A percentile compares a stretch with the other conserved stretches of the same genome.
These are phyloP conservation scores for Rhizophora mangle DNA, from an alignment of 345 rosid species.

Conservation along the genomic window DNA sequence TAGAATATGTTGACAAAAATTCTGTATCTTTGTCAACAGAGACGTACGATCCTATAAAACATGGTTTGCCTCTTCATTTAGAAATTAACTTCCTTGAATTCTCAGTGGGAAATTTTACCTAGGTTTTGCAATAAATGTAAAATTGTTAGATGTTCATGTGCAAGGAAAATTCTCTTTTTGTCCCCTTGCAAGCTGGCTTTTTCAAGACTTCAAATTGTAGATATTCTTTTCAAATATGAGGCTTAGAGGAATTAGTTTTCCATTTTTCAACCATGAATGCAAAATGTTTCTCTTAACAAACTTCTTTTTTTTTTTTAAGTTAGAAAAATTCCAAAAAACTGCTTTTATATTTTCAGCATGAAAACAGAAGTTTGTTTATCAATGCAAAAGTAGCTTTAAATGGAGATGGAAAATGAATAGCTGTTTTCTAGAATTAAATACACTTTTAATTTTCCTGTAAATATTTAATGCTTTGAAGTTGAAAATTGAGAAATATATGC, in stretches of 20 bases:
- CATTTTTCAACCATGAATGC: no score
- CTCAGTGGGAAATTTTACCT: not conserved
- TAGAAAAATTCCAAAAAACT: not conserved
- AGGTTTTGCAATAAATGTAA: not conserved
- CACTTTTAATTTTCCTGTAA: not conserved
- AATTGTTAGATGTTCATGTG: no score
- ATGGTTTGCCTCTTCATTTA: slow-evolving; percentile 48
- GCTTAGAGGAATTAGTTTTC: no score
- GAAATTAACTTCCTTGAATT: slow-evolving; percentile 7
- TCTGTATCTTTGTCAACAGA: slow-evolving; percentile 60
- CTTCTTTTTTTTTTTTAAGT: no score
- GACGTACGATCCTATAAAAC: slow-evolving; percentile 55
- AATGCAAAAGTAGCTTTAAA: not conserved
- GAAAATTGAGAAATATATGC: slow-evolving; percentile 26
- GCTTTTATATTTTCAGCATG: not conserved
- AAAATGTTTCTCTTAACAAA: no score
- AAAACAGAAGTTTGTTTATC: not conserved
- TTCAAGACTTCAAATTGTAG: not conserved
- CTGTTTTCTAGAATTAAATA: not conserved
- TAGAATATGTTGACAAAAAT: slow-evolving; percentile 31
- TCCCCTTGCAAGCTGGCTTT: no score
- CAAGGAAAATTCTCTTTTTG: no score
- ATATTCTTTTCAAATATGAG: not conserved
- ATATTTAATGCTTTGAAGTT: slow-evolving; percentile 8
- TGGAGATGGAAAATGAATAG: not conserved